Evolutionary conservation across 805 yeast species (phyloP), one percentile per base, ranked within the genome.

Genomic region (Saccharomycopsis fibuligera): DNA sequence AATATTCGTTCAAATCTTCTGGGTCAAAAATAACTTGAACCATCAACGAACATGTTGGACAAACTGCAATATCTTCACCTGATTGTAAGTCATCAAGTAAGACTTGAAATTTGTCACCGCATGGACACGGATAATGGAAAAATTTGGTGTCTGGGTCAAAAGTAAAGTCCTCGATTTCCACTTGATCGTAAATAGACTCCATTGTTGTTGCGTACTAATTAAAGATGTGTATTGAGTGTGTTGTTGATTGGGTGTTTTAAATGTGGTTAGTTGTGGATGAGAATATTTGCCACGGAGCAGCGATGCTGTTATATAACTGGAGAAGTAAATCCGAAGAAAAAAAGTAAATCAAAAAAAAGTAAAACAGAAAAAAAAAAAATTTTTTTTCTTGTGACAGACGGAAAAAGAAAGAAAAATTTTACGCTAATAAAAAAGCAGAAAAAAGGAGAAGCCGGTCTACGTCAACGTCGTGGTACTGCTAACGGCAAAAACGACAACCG

Each of bases 81-180:
- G 89, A 96, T 53, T 73, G 70, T 64, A 93, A 71, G 62, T 93
- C 99, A 58, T 84, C 93, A 44, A 89, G 71, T 27, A 78, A 72
- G 24, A 93, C 86, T 61, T 91, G 95, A 66, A 93, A 93, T 60
- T 81, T 74, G 65, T 93, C 99, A 8, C 99, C 99, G 66, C 99
- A 93, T 1, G 99, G 99, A 71, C 99, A 93, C 3, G 99, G 99
- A 60, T 90, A 91, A 44, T 88, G 84, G 67, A 90, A 87, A 23
- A 87, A 66, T 63, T 85, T 89, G 12, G 85, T 79, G n/a, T 69
- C 72, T 2, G 90, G 79, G 63, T 93, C 97, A 62, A 79, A 93
- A 2, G 89, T 81, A 81, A 93, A 90, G 64, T 93, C 99, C 66
- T 93, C 99, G 45, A 93, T 93, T 70, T 93, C 99, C 49, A 93